Evolutionary conservation across 1,284 basidiomycete species (phyloP), one percentile per base, ranked within the genome.

Genomic region (Porodaedalea pini): DNA sequence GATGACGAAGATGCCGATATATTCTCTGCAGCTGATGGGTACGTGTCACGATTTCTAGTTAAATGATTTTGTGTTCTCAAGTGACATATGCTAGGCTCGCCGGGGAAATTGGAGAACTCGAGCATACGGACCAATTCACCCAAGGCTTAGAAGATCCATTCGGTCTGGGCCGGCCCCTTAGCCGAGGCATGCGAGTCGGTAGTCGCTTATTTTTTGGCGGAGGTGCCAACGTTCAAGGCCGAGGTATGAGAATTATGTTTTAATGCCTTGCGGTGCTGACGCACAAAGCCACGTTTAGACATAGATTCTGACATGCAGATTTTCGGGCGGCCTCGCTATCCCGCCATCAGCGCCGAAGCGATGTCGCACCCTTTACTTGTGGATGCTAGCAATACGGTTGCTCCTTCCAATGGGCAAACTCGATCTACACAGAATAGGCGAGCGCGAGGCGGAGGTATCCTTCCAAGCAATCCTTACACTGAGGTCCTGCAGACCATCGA

Each of bases 281-380:
- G 41, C 23, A 44, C n/a, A 5, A 23, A 25, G 36, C 19, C 19
- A 19, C 15, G 25, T 17, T 7, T 23, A 48, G 58, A 56, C 77
- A 73, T 65, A 58, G 78, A 81, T 40, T 83, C 85, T 41, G 79
- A 79, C 58, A 61, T 80, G 21, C 80, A 82, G 44, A 73, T 87
- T 31, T 87, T 89, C 63, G 86, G 86, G 31, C 76, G 85, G 54
- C 67, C 78, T 39, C 76, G 86, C 61, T 79, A 76, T 61, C 68
- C 69, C 2, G 71, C 31, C 76, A 37, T 67, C 76, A 76, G 78
- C 15, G 75, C 80, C 25, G 88, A 91, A 65, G 76, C 82, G 40
- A 84, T 85, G 11, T 86, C 86, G 0, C 94, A 97, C 68, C 94
- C 94, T 2, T 76, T 97, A 8, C 80, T 97, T 10, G 68, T 90